Base-by-base conservation (phyloP, 2,329 filamentous ascomycete genomes). In the Fusarium sacchari region DNA sequence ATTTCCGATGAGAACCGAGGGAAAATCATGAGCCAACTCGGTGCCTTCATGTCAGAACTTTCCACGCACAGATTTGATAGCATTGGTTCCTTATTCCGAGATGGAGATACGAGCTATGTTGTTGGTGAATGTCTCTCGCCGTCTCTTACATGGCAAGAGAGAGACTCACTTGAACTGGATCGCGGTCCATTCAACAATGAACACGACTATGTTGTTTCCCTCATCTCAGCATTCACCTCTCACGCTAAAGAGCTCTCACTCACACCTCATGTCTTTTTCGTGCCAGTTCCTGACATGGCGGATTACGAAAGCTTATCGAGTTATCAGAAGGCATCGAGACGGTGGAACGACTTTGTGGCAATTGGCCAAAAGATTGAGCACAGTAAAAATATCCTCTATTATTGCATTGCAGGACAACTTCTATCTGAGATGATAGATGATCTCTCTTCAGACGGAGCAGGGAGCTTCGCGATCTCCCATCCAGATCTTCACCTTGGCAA, bases 131-230 rank as follows among this genome's bases (percentile, higher is more conserved):
- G 28, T 2, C 44, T 47, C 44, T 47, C 44, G 6, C 28, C 20
- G 14, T 47, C 44, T 30, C 28, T 47, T 17, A n/a, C 28, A 13
- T 47, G 44, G 28, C 44, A 47, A 30, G 44, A 47, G 0, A 30
- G 44, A 47, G 44, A 47, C 0, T 47, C 44, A 2, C 44, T 47
- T 6, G 44, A 47, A 17, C 6, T 47, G 0, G 17, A 47, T 3
- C 20, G 20, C 4, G 44, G 44, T 0, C 44, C 44, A 7, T 47
- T 47, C 12, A n/a, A 22, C 0, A n/a, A 0, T 30, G 44, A 47
- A 3, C 44, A 8, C 6, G 28, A 30, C 0, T 47, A 47, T 6
- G 5, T 47, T 4, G 9, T 7, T 6, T 30, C 44, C 0, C 0
- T 47, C 0, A 17, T 47, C 44, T 47, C 26, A 47, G 44, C 28